These are phyloP conservation scores for Vicia sativa DNA, from an alignment of 306 rosid species.

Conservation along the genomic window DNA sequence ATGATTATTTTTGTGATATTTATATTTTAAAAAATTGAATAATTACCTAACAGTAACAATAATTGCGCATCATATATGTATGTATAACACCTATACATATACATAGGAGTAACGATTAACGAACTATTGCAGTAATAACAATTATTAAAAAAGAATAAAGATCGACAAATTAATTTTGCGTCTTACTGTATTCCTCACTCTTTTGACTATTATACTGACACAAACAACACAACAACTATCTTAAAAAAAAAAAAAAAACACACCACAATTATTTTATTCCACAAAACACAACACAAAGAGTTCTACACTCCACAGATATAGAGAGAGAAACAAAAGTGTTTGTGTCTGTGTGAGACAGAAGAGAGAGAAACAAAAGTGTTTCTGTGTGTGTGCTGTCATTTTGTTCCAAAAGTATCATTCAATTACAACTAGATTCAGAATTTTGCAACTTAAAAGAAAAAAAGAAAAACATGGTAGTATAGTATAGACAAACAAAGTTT, in stretches of 20 bases:
- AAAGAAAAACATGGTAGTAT: slow-evolving; percentile 31
- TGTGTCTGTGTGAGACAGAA: slow-evolving; percentile 1
- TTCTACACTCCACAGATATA: slow-evolving; percentile 26
- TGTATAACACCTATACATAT: not conserved
- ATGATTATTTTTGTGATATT: too few relatives aligned
- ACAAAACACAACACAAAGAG: not conserved
- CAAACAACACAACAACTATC: not conserved
- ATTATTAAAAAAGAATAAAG: not conserved
- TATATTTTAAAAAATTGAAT: too few relatives aligned
- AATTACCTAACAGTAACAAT: too few relatives aligned
- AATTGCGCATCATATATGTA: too few relatives aligned
- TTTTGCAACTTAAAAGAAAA: slow-evolving; percentile 9
- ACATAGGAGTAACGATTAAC: slow-evolving; percentile 36
- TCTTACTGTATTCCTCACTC: slow-evolving; percentile 10
- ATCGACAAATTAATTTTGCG: not conserved
- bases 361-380: slow-evolving; percentile 19
- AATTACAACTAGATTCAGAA: slow-evolving; percentile 37
- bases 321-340: slow-evolving; percentile 32
- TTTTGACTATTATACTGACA: not conserved
- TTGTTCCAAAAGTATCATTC: slow-evolving; percentile 36
- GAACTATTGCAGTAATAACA: slow-evolving; percentile 30
- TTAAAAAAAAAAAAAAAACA: too few relatives aligned
- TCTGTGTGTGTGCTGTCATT: slow-evolving; percentile 32
- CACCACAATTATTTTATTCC: not conserved
- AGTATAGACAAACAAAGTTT: slow-evolving; percentile 39